Evolutionary conservation across 2,329 filamentous ascomycete species (phyloP).

Genomic region (Trichoderma sp.): DNA sequence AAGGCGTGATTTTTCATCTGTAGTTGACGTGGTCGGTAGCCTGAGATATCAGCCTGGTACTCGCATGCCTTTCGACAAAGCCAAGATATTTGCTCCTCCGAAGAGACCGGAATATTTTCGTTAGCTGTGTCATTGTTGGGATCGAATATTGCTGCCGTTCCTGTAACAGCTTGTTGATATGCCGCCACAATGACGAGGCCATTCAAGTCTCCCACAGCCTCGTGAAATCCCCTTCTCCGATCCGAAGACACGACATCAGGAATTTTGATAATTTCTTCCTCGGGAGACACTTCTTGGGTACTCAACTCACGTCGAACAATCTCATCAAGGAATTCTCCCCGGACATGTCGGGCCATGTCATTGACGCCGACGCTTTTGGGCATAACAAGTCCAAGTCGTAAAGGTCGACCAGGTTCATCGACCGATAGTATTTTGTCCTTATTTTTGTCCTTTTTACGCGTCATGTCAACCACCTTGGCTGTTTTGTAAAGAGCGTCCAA

Average conservation of each 20-base stretch:
- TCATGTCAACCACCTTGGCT: constrained; percentile 17
- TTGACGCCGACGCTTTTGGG: constrained; percentile 18
- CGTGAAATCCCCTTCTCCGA: constrained; percentile 19
- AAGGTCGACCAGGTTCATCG: constrained; percentile 17
- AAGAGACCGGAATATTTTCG: not conserved
- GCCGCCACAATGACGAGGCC: constrained; percentile 28
- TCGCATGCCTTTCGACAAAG: constrained; percentile 25
- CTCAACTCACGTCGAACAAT: constrained; percentile 22
- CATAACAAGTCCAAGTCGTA: constrained; percentile 21
- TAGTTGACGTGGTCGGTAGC: not conserved
- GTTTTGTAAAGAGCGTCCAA: constrained; percentile 22
- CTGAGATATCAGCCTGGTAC: not conserved
- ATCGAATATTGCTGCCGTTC: constrained; percentile 23
- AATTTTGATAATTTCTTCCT: not conserved
- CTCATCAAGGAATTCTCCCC: constrained; percentile 24
- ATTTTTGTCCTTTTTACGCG: not conserved
- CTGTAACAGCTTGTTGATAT: constrained; percentile 23
- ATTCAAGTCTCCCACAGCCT: constrained; percentile 32
- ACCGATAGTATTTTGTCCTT: not conserved
- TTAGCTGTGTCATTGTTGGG: not conserved
- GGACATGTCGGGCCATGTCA: constrained; percentile 27
- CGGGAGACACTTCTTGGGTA: constrained; percentile 16
- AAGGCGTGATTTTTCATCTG: not conserved
- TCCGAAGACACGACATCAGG: constrained; percentile 21
- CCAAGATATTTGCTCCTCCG: constrained; percentile 22